Evolutionary conservation across 495 filamentous ascomycete species (phyloP), one percentile per base, ranked within the genome.

Genomic region (Aspergillus olivimuriae): DNA sequence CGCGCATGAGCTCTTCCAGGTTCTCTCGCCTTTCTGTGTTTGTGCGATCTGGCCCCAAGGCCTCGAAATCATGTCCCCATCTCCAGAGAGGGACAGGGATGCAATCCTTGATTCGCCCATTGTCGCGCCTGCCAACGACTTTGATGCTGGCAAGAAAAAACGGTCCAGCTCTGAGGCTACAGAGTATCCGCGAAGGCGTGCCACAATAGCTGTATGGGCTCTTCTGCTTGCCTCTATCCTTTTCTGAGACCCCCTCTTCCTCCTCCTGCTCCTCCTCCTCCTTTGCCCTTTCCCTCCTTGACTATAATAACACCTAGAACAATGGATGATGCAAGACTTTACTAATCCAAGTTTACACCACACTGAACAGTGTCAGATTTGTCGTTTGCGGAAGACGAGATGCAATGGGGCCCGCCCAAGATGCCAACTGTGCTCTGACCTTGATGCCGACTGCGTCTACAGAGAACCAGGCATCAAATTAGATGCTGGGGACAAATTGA

Each of bases 381-480:
- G 86, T 55, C 84, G 86, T 21, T 83, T 85, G 28, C 75, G 86
- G 45, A 90, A 91, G 61, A 89, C 86, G 39, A 74, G 84, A 57
- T 91, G 86, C 58, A 86, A 89, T 56, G 86, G 86, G n/a, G 82
- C 75, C 6, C 81, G 86, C 44, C 86, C 86, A 11, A 88, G 87
- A 61, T 91, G 86, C 58, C 81, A 84, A 61, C 79, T 91, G 14
- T 91, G 86, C 62, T 81, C 81, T 12, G 86, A 89, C 57, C 70
- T 91, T 31, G 82, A 86, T 47, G 86, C 83, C 12, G 86, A 89
- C 46, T 91, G 86, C 60, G 75, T 87, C 45, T 91, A 91, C 56
- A 76, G 86, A 34, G 86, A 91, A 61, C 86, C 86, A 12, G 86
- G 86, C 4, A 89, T 89, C 66, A 91, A 91, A 61, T 80, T 89